phyloP scores from a whole-genome alignment of 2,329 filamentous ascomycete genomes.

The Monosporascus sp. region DNA sequence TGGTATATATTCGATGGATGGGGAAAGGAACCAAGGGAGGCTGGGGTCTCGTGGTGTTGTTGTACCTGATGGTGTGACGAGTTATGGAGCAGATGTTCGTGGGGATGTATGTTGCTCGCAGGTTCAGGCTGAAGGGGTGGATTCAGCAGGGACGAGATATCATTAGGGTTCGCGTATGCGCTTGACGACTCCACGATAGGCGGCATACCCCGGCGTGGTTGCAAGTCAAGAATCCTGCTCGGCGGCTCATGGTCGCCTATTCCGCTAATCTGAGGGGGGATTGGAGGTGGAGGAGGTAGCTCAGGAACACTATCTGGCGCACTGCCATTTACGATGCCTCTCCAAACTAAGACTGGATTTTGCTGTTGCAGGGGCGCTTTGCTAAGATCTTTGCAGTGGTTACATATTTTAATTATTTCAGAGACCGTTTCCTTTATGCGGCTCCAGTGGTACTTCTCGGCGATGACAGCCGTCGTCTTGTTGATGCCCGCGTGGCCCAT shows the following conservation, averaged over 20 bases:
- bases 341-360: constrained; percentile 10
- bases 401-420: constrained; percentile 87
- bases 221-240: constrained; percentile 17
- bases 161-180: constrained; percentile 42
- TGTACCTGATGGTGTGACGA: constrained; percentile 2
- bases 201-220: constrained; percentile 19
- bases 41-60: constrained; percentile 15
- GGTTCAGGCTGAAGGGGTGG: constrained; percentile 16
- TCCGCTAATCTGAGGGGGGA: constrained; percentile 4
- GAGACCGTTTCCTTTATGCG: constrained; percentile 97
- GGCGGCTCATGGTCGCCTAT: background rate
- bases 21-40: constrained; percentile 22
- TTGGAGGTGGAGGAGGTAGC: constrained; percentile 9
- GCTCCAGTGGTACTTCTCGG: constrained; percentile 94
- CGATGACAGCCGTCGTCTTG: constrained; percentile 92
- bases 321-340: constrained; percentile 14
- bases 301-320: background rate
- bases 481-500: constrained; percentile 87
- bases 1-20: constrained; percentile 37
- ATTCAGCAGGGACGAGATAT: constrained; percentile 41
- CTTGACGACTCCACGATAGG: constrained; percentile 24
- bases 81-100: constrained; percentile 30
- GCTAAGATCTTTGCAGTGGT: constrained; percentile 76
- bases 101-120: constrained; percentile 23
- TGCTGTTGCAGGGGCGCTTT: constrained; percentile 40